A percentile compares a stretch with the other conserved stretches of the same genome.
Evolutionary conservation across 352 stramenopile species (phyloP).

Genomic region (Saprolegnia diclina): DNA sequence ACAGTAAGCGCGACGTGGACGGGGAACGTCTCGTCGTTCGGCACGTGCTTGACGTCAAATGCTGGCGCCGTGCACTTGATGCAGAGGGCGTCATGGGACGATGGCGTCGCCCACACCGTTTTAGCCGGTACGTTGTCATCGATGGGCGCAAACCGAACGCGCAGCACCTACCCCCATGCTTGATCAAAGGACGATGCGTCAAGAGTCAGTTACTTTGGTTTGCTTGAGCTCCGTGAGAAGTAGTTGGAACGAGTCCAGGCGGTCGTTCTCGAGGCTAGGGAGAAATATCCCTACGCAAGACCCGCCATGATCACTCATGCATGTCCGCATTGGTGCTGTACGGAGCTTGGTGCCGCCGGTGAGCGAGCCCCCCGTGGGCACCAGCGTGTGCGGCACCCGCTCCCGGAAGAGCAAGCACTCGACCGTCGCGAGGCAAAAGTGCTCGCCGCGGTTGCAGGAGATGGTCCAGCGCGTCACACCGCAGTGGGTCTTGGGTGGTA

Average conservation of each 20-base stretch:
- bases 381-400: not conserved
- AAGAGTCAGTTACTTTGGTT: not conserved
- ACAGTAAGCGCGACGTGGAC: slow-evolving; percentile 8
- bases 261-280: slow-evolving; percentile 1
- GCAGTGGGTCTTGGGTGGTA: slow-evolving; percentile 16
- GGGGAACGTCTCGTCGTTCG: slow-evolving; percentile 4
- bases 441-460: slow-evolving; percentile 23
- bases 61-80: slow-evolving; percentile 10
- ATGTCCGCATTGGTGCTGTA: not conserved
- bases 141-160: slow-evolving; percentile 10
- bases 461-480: slow-evolving; percentile 12
- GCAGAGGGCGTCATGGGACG: not conserved
- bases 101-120: not conserved
- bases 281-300: slow-evolving; percentile 1
- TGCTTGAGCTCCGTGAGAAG: slow-evolving; percentile 3
- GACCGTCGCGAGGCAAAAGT: slow-evolving; percentile 12
- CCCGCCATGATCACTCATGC: too few species aligned
- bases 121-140: slow-evolving; percentile 1
- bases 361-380: slow-evolving; percentile 11
- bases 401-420: slow-evolving; percentile 13
- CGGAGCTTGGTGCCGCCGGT: slow-evolving; percentile 12
- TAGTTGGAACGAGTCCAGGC: slow-evolving; percentile 12
- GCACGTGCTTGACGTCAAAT: not conserved
- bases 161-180: not conserved
- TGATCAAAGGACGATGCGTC: not conserved